Evolutionary conservation across 2,329 filamentous ascomycete genomes (phyloP).

Genomic region (Onygena corvina): DNA sequence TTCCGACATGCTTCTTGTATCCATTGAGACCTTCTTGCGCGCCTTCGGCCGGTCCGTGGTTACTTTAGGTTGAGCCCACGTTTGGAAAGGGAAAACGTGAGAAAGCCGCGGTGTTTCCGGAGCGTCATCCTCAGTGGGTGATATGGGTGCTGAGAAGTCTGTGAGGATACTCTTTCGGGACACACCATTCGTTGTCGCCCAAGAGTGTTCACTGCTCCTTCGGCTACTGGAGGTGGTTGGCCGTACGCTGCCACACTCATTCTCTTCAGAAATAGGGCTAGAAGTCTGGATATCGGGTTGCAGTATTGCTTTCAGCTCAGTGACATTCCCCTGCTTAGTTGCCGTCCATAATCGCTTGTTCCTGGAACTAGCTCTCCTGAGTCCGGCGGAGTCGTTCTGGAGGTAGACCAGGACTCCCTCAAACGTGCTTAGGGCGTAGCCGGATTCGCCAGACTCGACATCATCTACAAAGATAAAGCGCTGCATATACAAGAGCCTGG

Average conservation of each 20-base stretch:
- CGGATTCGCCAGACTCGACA: constrained; percentile 89
- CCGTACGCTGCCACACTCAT: constrained; percentile 19
- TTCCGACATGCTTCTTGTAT: constrained; percentile 75
- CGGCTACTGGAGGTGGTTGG: constrained; percentile 15
- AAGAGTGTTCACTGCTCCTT: neutral
- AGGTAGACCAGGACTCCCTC: constrained; percentile 89
- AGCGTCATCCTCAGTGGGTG: constrained; percentile 16
- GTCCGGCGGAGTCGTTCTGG: constrained; percentile 62
- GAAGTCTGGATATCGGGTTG: constrained; percentile 51
- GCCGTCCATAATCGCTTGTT: constrained; percentile 86
- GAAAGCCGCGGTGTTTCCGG: constrained; percentile 40
- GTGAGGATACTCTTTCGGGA: constrained; percentile 7
- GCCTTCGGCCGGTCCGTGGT: constrained; percentile 36
- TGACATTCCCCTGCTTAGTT: constrained; percentile 61
- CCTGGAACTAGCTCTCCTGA: constrained; percentile 71
- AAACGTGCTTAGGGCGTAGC: constrained; percentile 89
- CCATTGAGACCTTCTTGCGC: constrained; percentile 75
- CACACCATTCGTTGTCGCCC: neutral
- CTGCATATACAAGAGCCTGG: constrained; percentile 83
- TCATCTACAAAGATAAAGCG: constrained; percentile 98
- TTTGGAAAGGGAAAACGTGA: constrained; percentile 88
- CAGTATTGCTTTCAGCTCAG: constrained; percentile 64
- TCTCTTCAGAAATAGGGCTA: constrained; percentile 20
- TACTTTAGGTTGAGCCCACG: constrained; percentile 34
- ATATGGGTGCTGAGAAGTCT: constrained; percentile 17